Evolutionary conservation across 2,329 filamentous ascomycete genomes (phyloP).

Genomic region (Diaporthe vaccinii): DNA sequence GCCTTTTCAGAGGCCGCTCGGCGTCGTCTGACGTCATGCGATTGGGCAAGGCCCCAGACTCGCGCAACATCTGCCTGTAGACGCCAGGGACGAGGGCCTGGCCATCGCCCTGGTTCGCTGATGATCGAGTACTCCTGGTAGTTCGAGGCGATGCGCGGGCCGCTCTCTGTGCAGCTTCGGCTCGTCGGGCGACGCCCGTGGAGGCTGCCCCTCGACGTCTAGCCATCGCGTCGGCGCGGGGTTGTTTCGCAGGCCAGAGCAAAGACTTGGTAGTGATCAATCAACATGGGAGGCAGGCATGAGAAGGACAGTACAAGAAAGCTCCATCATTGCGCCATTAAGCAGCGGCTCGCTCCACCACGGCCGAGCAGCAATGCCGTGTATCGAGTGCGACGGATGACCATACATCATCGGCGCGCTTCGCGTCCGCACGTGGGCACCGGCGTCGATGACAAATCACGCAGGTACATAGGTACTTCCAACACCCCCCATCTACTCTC

Average conservation of each 20-base stretch:
- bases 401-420: slow-evolving; percentile 4
- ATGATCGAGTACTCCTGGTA: slow-evolving; percentile 46
- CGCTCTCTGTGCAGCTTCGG: slow-evolving; percentile 34
- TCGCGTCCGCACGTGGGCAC: slow-evolving; percentile 33
- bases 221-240: slow-evolving; percentile 35
- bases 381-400: not conserved
- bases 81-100: slow-evolving; percentile 53
- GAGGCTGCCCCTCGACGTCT: slow-evolving; percentile 31
- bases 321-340: not conserved
- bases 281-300: not conserved
- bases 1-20: slow-evolving; percentile 59
- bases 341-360: not conserved
- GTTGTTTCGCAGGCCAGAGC: not conserved
- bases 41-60: slow-evolving; percentile 57
- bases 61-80: slow-evolving; percentile 63
- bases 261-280: no score
- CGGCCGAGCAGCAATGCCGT: not conserved
- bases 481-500: not conserved
- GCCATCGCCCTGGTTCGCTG: slow-evolving; percentile 40
- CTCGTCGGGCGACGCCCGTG: slow-evolving; percentile 32
- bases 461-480: not conserved
- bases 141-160: slow-evolving; percentile 43
- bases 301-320: no score
- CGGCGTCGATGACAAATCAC: slow-evolving; percentile 26
- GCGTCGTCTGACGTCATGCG: slow-evolving; percentile 45